Conservation (phyloP, 129 eudicot genomes). For the Silybum marianum region DNA sequence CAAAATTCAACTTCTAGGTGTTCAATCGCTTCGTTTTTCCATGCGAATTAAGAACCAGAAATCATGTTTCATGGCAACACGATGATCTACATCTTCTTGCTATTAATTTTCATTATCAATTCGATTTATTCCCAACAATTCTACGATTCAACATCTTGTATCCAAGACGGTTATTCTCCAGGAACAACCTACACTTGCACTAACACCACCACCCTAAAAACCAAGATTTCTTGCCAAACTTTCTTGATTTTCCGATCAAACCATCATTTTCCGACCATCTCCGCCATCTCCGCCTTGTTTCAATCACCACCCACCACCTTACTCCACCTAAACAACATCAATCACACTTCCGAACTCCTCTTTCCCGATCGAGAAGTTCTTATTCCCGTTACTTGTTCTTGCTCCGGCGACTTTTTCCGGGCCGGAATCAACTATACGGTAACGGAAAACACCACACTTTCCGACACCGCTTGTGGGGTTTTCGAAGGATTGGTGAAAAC, state of each 20-base stretch:
- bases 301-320: conserved; percentile 22
- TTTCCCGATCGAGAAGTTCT: conserved; percentile 56
- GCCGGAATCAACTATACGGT: conserved; percentile 40
- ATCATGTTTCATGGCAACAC: conserved; percentile 23
- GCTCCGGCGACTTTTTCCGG: conserved; percentile 42
- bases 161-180: conserved; percentile 24
- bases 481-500: conserved; percentile 67
- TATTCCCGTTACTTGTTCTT: conserved; percentile 56
- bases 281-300: conserved; percentile 52
- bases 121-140: conserved; percentile 36
- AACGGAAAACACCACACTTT: conserved; percentile 22
- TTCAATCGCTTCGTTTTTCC: background rate
- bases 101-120: conserved; percentile 28
- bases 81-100: conserved; percentile 40
- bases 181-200: conserved; percentile 70
- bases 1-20: conserved; percentile 1
- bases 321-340: conserved; percentile 42
- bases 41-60: background rate
- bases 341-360: conserved; percentile 32
- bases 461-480: conserved; percentile 52
- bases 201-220: conserved; percentile 25
- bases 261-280: conserved; percentile 43
- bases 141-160: conserved; percentile 56
- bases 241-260: conserved; percentile 57
- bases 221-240: conserved; percentile 48